Evolutionary conservation across 345 rosid species (phyloP).

Genomic region (Citrus sp.): DNA sequence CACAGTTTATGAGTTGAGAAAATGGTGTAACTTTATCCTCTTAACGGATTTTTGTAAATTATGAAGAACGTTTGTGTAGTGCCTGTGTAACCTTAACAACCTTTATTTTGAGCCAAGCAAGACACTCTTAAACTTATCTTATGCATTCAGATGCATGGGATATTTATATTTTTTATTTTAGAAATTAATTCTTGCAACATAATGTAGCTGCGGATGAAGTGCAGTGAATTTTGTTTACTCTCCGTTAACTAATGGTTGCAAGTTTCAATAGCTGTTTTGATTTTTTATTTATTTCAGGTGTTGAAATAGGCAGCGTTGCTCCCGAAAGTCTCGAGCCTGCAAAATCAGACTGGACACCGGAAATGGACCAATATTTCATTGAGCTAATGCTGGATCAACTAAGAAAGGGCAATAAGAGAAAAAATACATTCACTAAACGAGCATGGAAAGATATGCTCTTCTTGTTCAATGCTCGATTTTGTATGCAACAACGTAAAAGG

Average conservation of each 20-base stretch:
- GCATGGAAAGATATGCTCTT: slow-evolving; percentile 48
- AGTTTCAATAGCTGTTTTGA: neutral
- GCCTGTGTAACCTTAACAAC: neutral
- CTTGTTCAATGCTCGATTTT: slow-evolving; percentile 37
- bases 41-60: neutral
- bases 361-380: slow-evolving; percentile 41
- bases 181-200: neutral
- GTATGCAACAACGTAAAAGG: slow-evolving; percentile 25
- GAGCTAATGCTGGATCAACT: slow-evolving; percentile 46
- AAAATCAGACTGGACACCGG: slow-evolving; percentile 33
- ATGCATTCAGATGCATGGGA: neutral
- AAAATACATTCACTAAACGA: slow-evolving; percentile 28
- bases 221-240: neutral
- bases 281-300: slow-evolving; percentile 14
- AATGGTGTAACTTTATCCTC: neutral
- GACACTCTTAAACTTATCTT: neutral
- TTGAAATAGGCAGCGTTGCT: slow-evolving; percentile 22
- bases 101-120: neutral
- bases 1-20: neutral
- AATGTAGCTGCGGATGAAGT: neutral
- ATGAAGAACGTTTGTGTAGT: neutral
- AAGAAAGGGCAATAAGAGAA: slow-evolving; percentile 29
- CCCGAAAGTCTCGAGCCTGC: slow-evolving; percentile 22
- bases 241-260: neutral
- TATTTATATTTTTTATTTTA: neutral